Evolutionary conservation across 2,329 filamentous ascomycete species (phyloP), one percentile per base, ranked within the genome.

Genomic region (Ophiostoma fasciatum): DNA sequence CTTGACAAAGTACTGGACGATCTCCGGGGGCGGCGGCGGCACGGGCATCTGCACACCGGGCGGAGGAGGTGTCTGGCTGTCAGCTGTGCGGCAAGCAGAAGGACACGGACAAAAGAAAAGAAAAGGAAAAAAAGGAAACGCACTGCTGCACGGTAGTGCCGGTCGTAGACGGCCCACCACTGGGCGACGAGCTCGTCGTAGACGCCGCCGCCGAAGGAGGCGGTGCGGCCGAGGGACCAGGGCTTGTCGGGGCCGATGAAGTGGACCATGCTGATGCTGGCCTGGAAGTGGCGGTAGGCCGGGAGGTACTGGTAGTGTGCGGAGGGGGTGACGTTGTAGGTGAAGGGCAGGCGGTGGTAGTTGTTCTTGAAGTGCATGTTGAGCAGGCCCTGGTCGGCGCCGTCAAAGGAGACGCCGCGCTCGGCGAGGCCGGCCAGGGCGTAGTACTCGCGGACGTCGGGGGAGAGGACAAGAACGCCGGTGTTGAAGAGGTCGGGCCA

Each of bases 401-500:
- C 90, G 54, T 98, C 90, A 52, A 98, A 98, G 45, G 87, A 94
- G 53, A 88, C 82, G 19, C 87, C 87, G 37, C 77, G 68, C 47
- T 85, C 72, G 19, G 90, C 85, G 66, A 94, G 75, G 44, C 82
- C 82, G 44, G 76, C 66, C 52, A 98, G 67, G 28, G 83, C 81
- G 59, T 84, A 78, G 58, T 87, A 96, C 46, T 93, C 87, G 39
- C 78, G 80, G 69, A 87, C 65, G 57, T 88, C 80, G 23, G 90
- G 90, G 13, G 69, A 78, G 41, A 98, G 59, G 25, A 85, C 84
- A 84, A 98, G 92, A 48, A 98, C 75, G 50, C 90, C 90, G n/a
- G 82, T 85, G 60, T 98, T 98, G 74, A 96, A 96, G 42, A 87
- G 72, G 60, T 98, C 90, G 23, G 90, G 90, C 90, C 90, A 98